Conservation (phyloP, 768 basidiomycete species). For the Heimioporus sp. region DNA sequence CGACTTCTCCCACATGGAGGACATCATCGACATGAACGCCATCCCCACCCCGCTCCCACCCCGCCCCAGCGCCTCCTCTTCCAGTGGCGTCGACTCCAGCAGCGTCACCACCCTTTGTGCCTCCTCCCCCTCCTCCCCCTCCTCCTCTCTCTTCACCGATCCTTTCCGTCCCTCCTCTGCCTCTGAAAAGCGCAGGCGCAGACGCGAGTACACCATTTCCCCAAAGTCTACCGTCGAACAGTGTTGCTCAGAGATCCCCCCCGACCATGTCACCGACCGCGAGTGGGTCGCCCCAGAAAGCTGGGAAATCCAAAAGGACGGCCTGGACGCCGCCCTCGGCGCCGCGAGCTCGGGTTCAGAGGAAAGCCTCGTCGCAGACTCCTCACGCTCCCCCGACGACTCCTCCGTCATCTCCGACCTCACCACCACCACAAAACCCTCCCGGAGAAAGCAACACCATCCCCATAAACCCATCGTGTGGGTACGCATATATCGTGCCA, state of each 20-base stretch:
- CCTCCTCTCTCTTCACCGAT: constrained; percentile 32
- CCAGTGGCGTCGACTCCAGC: constrained; percentile 23
- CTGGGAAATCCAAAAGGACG: constrained; percentile 65
- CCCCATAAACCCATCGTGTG: constrained; percentile 37
- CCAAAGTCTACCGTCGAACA: constrained; percentile 41
- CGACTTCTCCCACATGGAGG: constrained; percentile 65
- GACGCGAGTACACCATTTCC: constrained; percentile 44
- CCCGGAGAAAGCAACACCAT: constrained; percentile 24
- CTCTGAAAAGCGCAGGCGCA: constrained; percentile 21
- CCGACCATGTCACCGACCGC: constrained; percentile 23
- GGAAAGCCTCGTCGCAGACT: constrained; percentile 22
- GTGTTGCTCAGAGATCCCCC: constrained; percentile 8
- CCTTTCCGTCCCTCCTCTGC: constrained; percentile 31
- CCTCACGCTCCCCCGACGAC: constrained; percentile 15
- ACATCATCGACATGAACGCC: constrained; percentile 57
- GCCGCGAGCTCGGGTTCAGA: constrained; percentile 43
- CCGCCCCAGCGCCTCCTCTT: constrained; percentile 20
- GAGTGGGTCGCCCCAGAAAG: constrained; percentile 74
- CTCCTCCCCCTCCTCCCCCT: constrained; percentile 38
- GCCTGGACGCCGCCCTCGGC: constrained; percentile 33
- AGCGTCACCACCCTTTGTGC: constrained; percentile 38
- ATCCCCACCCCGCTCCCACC: constrained; percentile 2
- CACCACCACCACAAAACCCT: constrained; percentile 17
- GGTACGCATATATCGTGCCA: constrained; percentile 76
- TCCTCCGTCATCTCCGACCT: constrained; percentile 11